Conservation (phyloP, 2,329 filamentous ascomycete genomes). For the Talaromyces sp. region DNA sequence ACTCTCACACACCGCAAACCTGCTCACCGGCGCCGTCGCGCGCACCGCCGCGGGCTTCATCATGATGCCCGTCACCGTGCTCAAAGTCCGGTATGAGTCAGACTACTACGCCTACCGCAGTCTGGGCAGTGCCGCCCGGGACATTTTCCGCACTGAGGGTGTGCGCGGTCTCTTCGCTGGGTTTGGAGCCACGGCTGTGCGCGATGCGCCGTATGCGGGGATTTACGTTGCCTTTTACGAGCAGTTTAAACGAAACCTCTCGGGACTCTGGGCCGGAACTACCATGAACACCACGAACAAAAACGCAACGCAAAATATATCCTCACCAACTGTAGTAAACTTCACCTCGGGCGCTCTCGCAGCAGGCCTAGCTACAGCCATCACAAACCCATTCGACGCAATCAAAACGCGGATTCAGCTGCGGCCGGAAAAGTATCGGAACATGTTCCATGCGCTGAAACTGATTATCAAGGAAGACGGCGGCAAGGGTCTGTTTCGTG, state of each 20-base stretch:
- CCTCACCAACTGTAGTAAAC: conserved; percentile 65
- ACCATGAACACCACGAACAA: not conserved
- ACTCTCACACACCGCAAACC: conserved; percentile 76
- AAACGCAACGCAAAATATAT: conserved; percentile 7
- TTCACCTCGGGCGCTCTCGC: conserved; percentile 77
- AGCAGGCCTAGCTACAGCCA: conserved; percentile 72
- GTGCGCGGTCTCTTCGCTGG: conserved; percentile 83
- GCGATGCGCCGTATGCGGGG: conserved; percentile 95
- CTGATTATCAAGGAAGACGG: conserved; percentile 82
- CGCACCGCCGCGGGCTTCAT: conserved; percentile 81
- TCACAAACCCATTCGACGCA: conserved; percentile 95
- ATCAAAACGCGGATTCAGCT: conserved; percentile 94
- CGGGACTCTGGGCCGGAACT: conserved; percentile 13
- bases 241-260: conserved; percentile 35
- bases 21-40: conserved; percentile 76
- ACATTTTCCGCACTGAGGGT: conserved; percentile 70
- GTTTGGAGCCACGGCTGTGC: conserved; percentile 85
- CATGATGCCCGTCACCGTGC: conserved; percentile 91
- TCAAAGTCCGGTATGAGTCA: conserved; percentile 94
- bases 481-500: conserved; percentile 72
- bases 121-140: conserved; percentile 62
- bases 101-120: conserved; percentile 79
- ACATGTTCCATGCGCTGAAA: conserved; percentile 69
- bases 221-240: conserved; percentile 95
- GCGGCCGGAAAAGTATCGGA: conserved; percentile 73